phyloP scores from a whole-genome alignment of 345 rosid genomes.

The Nephelium lappaceum region DNA sequence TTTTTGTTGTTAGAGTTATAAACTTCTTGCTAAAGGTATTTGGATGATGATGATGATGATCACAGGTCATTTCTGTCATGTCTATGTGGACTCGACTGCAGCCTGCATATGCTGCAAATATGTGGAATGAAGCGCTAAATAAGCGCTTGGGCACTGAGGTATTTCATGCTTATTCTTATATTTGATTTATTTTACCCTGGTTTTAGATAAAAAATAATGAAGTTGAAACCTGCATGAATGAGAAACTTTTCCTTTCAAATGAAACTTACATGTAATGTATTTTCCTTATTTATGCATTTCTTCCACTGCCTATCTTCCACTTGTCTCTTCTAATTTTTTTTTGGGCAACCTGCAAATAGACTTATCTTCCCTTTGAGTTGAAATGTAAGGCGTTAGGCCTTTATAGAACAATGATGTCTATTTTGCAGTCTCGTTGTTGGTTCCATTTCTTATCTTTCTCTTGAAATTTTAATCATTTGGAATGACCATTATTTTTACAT shows the following conservation, averaged over 20 bases:
- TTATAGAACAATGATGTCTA: neutral
- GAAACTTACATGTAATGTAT: neutral
- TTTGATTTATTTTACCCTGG: neutral
- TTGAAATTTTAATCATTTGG: neutral
- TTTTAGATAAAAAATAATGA: neutral
- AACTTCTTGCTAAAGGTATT: neutral
- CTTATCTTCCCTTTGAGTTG: neutral
- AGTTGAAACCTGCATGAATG: neutral
- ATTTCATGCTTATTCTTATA: constrained; percentile 9
- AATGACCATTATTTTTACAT: neutral
- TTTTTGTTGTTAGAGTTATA: neutral
- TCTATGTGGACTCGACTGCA: constrained; percentile 97
- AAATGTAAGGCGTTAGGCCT: neutral
- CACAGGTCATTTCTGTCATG: constrained; percentile 98
- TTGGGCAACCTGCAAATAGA: neutral
- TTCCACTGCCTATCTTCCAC: neutral
- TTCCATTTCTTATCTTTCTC: neutral
- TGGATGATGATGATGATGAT: neutral
- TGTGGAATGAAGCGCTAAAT: constrained; percentile 99
- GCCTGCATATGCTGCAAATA: constrained; percentile 96
- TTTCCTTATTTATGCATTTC: neutral
- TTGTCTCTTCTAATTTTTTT: neutral
- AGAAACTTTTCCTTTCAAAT: neutral
- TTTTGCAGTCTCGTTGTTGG: neutral
- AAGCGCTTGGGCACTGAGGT: constrained; percentile 96